Percentiles rank a stretch among this genome's conserved stretches.
Conservation (phyloP, 192 early-diverging fungal genomes). For the Paraglomus occultum region DNA sequence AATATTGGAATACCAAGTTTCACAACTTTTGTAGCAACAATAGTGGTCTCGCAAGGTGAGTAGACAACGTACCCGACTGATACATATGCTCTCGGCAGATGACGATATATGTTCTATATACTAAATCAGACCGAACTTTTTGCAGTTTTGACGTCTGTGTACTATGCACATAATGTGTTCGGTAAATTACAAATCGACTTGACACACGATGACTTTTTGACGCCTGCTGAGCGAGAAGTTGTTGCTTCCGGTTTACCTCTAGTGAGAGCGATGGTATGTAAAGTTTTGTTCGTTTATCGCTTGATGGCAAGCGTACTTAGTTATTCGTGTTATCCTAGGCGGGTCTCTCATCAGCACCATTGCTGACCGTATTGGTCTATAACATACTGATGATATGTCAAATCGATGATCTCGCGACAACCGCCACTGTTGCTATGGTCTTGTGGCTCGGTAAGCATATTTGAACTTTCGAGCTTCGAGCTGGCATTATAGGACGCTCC, state of each 20-base stretch:
- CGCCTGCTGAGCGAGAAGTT: not conserved
- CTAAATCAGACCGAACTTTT: too few species aligned
- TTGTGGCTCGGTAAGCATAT: constrained; percentile 17
- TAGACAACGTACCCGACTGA: too few species aligned
- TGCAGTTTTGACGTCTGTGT: constrained; percentile 4
- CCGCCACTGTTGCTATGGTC: not conserved
- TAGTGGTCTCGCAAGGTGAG: too few species aligned
- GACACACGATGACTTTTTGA: not conserved
- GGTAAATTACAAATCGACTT: constrained; percentile 19
- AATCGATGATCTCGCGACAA: not conserved
- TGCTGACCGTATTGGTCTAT: constrained; percentile 1
- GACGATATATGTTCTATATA: too few species aligned
- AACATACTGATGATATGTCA: not conserved
- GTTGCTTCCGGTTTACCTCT: constrained; percentile 14
- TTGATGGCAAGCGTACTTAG: not conserved
- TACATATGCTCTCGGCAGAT: too few species aligned
- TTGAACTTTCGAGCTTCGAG: not conserved
- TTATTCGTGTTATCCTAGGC: not conserved
- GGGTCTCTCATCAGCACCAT: not conserved
- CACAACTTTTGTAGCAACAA: too few species aligned
- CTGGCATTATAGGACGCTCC: not conserved
- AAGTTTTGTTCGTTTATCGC: not conserved
- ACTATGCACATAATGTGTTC: constrained; percentile 20
- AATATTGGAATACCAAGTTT: too few species aligned
- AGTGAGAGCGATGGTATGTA: not conserved